phyloP scores from a whole-genome alignment of 164 flowering plant species.

The Vitis amurensis region DNA sequence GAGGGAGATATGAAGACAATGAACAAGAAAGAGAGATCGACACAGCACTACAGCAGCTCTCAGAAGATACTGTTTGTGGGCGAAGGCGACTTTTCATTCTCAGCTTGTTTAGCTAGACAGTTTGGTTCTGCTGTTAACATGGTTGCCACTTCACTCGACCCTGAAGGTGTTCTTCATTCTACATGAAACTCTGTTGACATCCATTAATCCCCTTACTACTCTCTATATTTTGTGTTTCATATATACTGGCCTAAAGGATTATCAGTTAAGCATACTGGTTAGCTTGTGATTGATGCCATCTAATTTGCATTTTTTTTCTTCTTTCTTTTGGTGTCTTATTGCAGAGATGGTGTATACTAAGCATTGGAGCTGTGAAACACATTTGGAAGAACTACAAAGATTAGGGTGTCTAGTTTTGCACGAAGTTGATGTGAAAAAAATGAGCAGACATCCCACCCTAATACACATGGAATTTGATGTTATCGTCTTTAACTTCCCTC shows the following conservation, averaged over 20 bases:
- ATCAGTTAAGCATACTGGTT: too few species aligned
- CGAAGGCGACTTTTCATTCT: slow-evolving; percentile 25
- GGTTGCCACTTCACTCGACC: slow-evolving; percentile 23
- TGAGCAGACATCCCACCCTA: slow-evolving; percentile 27
- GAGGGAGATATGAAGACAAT: too few species aligned
- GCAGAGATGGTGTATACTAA: slow-evolving; percentile 2
- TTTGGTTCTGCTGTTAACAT: slow-evolving; percentile 24
- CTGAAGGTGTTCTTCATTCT: slow-evolving; percentile 4
- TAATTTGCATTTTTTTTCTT: too few species aligned
- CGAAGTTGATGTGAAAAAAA: slow-evolving; percentile 30
- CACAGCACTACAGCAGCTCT: slow-evolving; percentile 5
- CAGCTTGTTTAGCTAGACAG: slow-evolving; percentile 20
- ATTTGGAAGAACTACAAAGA: slow-evolving; percentile 22
- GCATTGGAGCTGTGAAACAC: slow-evolving; percentile 1
- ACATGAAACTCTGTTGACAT: too few species aligned
- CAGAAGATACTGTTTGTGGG: slow-evolving; percentile 18
- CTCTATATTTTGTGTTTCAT: too few species aligned
- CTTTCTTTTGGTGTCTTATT: too few species aligned
- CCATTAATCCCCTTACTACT: too few species aligned
- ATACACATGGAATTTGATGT: slow-evolving; percentile 30
- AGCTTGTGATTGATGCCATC: too few species aligned
- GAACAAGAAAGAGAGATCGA: slow-evolving; percentile 6
- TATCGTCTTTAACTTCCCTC: slow-evolving; percentile 59
- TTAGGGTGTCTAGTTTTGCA: slow-evolving; percentile 33
- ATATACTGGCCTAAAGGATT: too few species aligned